phyloP scores from a whole-genome alignment of 2,329 filamentous ascomycete genomes.

The Diaporthe citrichinensis region DNA sequence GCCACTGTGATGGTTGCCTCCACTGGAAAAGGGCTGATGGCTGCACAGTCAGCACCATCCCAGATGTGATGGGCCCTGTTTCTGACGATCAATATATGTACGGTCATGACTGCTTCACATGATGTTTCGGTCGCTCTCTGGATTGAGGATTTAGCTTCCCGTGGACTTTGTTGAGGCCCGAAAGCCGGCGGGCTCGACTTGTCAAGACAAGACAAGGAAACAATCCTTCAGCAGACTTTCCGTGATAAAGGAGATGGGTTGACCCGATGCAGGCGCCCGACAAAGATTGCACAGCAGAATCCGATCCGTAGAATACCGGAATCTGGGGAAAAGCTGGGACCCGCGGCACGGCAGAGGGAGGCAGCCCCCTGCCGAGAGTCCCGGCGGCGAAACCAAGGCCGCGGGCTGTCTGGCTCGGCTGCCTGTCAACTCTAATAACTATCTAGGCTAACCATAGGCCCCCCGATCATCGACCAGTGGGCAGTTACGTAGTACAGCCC shows the following conservation, averaged over 20 bases:
- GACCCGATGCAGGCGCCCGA: not conserved
- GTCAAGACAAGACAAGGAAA: not conserved
- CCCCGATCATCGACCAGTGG: not conserved
- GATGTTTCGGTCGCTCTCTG: constrained; percentile 13
- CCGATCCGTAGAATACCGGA: constrained; percentile 27
- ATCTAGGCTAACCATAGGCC: not conserved
- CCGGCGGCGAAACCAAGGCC: constrained; percentile 22
- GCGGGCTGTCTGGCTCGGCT: constrained; percentile 8
- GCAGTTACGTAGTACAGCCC: not conserved
- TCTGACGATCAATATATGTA: constrained; percentile 5
- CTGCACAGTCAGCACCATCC: constrained; percentile 25
- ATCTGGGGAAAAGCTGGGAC: constrained; percentile 27
- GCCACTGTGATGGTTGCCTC: constrained; percentile 7
- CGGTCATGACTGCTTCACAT: constrained; percentile 27
- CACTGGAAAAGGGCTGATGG: constrained; percentile 14
- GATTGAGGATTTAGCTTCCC: not conserved
- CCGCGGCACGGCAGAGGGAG: constrained; percentile 14
- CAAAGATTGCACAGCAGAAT: constrained; percentile 25
- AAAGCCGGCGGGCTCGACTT: constrained; percentile 8
- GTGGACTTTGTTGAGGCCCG: constrained; percentile 18
- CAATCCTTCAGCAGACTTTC: not conserved
- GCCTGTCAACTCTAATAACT: constrained; percentile 17
- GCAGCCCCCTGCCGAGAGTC: constrained; percentile 22
- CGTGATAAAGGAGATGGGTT: not conserved
- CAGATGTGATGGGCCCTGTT: constrained; percentile 5